phyloP scores from a whole-genome alignment of 495 filamentous ascomycete genomes.

The Thermothielavioides terrestris region DNA sequence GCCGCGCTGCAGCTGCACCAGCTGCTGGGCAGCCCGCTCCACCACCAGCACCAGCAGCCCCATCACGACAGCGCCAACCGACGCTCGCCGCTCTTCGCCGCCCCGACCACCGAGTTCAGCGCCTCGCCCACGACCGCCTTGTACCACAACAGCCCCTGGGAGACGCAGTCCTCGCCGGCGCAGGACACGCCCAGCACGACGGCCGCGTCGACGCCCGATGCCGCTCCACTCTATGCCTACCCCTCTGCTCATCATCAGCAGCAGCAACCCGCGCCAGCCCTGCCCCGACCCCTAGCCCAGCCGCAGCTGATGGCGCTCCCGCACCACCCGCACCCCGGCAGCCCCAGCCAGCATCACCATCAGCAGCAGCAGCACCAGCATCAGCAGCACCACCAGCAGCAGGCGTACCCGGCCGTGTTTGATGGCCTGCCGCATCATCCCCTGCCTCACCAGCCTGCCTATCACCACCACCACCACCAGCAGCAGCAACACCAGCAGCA shows the following conservation, averaged over 20 bases:
- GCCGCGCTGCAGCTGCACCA: conserved; percentile 5
- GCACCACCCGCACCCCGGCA: too few species aligned
- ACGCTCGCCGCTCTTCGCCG: conserved; percentile 3
- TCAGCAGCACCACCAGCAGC: not conserved
- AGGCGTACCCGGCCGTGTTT: not conserved
- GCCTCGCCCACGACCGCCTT: not conserved
- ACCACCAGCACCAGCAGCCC: not conserved
- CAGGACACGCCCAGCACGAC: not conserved
- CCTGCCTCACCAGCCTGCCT: not conserved
- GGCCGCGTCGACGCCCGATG: not conserved
- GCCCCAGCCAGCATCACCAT: not conserved
- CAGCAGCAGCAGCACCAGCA: not conserved
- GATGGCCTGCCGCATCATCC: not conserved
- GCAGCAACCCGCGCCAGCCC: too few species aligned
- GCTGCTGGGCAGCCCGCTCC: conserved; percentile 4
- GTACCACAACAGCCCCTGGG: conserved; percentile 1
- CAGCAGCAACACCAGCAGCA: not conserved
- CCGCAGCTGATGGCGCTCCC: too few species aligned
- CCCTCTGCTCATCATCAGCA: not conserved
- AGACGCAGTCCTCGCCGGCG: conserved; percentile 7
- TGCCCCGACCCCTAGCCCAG: too few species aligned
- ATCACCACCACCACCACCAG: conserved; percentile 3
- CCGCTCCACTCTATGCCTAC: not conserved
- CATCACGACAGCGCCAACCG: not conserved
- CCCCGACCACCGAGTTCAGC: not conserved